Evolutionary conservation across 108 stramenopile species (phyloP), one percentile per base, ranked within the genome.

Genomic region (Cyclostephanos tholiformis): DNA sequence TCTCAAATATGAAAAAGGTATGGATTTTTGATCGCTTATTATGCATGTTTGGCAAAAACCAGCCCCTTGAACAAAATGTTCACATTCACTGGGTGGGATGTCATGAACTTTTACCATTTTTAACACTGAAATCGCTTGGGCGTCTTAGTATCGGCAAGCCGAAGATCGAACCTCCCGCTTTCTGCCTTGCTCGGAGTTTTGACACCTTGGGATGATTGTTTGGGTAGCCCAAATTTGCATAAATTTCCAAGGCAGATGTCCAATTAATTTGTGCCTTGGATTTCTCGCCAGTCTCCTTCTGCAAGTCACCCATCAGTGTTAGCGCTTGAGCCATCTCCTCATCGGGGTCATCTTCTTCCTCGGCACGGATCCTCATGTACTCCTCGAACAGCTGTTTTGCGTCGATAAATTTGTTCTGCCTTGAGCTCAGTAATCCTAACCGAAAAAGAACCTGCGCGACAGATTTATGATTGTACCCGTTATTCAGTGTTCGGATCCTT

Each of bases 181-280:
- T 76, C 52, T 76, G 75, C 39, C 71, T 70, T 14, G 58, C 29
- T 62, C 56, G 68, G 19, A 82, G 46, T 59, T 56, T 75, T 0
- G 30, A 50, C 55, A 82, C 38, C 71, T 76, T 82, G 23, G 74
- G 74, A 59, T 82, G 74, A 48, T 72, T 49, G 26, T 76, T 75
- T 13, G 64, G 51, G 44, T 82, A 82, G 51, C 71, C 71, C 48
- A 82, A 63, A 36, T 72, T 70, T 22, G 30, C 44, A 63, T 82
- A 82, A 27, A 76, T 82, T 55, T 82, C 74, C 16, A 76, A 60
- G 0, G 81, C 81, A n/a, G 81, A 82, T 29, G 67, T 71, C 81
- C 81, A 82, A 56, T 82, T 75, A 38, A 72, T 82, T 61, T 72
- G 74, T 7, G 81, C 81, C 71, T 76, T 82, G 9, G 81, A 76